phyloP scores from a whole-genome alignment of 176 grass and related monocot species.

The Elaeis guineensis region DNA sequence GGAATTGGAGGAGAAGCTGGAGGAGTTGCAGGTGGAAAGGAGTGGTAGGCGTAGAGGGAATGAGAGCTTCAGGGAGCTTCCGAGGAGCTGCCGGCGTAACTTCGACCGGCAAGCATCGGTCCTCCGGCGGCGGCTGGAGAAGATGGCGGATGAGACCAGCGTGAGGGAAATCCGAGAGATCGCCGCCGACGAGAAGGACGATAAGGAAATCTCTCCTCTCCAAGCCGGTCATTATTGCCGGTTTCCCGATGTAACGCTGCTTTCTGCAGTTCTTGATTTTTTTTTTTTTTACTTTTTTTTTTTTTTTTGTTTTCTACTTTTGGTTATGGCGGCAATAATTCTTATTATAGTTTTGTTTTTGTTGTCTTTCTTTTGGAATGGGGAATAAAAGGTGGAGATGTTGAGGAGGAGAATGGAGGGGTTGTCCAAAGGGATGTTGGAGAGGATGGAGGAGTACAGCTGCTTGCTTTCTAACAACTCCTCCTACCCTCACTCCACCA shows the following conservation, averaged over 20 bases:
- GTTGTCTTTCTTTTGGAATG: too few relatives aligned
- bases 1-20: constrained; percentile 68
- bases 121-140: constrained; percentile 62
- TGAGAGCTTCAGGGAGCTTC: constrained; percentile 22
- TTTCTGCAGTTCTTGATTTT: too few relatives aligned
- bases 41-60: constrained; percentile 33
- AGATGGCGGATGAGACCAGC: constrained; percentile 40
- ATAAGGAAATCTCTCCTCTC: neutral
- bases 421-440: constrained; percentile 77
- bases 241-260: constrained; percentile 30
- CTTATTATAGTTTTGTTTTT: too few relatives aligned
- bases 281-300: too few relatives aligned
- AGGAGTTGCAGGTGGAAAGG: constrained; percentile 56
- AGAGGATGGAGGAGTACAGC: constrained; percentile 70
- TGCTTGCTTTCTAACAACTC: constrained; percentile 12
- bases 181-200: constrained; percentile 4
- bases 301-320: too few relatives aligned
- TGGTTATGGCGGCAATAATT: too few relatives aligned
- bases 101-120: constrained; percentile 79
- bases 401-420: constrained; percentile 85
- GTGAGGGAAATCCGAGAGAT: constrained; percentile 80
- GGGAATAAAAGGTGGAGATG: constrained; percentile 51
- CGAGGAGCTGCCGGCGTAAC: constrained; percentile 50
- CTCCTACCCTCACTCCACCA: neutral
- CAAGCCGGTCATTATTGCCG: too few relatives aligned